Conservation (phyloP, 140 eudicot species). For the Flaveria floridana region DNA sequence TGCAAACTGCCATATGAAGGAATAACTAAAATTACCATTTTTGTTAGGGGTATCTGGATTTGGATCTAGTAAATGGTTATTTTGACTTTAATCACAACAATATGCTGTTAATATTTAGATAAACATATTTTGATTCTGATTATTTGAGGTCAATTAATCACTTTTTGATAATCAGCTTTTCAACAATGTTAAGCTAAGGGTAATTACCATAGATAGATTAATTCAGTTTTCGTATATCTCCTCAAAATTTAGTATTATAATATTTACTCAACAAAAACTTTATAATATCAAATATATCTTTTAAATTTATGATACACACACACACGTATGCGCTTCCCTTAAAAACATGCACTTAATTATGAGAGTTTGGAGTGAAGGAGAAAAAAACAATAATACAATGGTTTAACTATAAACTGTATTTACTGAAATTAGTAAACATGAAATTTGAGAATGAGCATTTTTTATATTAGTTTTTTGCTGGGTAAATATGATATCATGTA, state of each 20-base stretch:
- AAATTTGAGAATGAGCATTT: not conserved
- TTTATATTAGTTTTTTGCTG: not conserved
- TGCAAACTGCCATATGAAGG: not conserved
- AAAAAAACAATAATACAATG: not conserved
- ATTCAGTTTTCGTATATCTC: no score
- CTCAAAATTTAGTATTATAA: no score
- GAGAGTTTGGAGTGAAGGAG: not conserved
- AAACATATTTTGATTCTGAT: not conserved
- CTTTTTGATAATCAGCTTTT: not conserved
- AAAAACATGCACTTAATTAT: no score
- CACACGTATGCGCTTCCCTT: no score
- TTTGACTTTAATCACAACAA: not conserved
- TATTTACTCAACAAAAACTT: no score
- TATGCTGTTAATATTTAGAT: not conserved
- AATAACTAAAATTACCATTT: not conserved
- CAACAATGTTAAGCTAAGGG: not conserved
- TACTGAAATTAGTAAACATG: not conserved
- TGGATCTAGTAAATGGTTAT: not conserved
- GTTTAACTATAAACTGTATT: not conserved
- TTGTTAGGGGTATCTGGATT: slow-evolving; percentile 1
- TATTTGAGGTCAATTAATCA: no score
- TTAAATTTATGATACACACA: no score
- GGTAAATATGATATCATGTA: not conserved
- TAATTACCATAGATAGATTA: no score
- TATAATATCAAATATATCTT: not conserved